A percentile compares a stretch with the other conserved stretches of the same genome.
phyloP scores from a whole-genome alignment of 2,329 filamentous ascomycete genomes.

The Phyllachora maydis region DNA sequence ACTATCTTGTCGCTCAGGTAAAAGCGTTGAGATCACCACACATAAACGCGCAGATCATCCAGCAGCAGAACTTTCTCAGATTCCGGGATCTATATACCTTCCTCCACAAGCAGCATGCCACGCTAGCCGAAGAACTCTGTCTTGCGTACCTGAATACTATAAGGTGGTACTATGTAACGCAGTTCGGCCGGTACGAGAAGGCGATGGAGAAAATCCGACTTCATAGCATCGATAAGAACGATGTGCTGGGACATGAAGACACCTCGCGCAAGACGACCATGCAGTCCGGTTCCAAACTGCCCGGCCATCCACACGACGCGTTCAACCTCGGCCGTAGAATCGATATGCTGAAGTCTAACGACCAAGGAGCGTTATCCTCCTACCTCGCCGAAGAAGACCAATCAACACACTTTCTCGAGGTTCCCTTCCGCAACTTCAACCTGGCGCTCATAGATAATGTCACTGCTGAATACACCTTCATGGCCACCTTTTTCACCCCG shows the following conservation, averaged over 20 bases:
- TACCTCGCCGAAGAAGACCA: conserved; percentile 86
- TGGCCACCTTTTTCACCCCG: conserved; percentile 74
- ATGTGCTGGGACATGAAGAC: conserved; percentile 66
- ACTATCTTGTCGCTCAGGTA: conserved; percentile 86
- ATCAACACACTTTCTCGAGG: conserved; percentile 67
- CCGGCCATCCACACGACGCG: conserved; percentile 54
- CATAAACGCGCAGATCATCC: conserved; percentile 92
- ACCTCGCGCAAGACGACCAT: conserved; percentile 40
- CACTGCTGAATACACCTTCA: conserved; percentile 84
- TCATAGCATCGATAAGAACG: conserved; percentile 63
- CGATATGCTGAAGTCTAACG: conserved; percentile 57
- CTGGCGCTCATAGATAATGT: conserved; percentile 85
- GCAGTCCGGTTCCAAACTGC: conserved; percentile 26
- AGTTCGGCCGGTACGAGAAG: conserved; percentile 74
- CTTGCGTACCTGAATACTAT: conserved; percentile 96
- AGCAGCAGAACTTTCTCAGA: conserved; percentile 74
- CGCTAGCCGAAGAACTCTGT: conserved; percentile 75
- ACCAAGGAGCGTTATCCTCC: conserved; percentile 60
- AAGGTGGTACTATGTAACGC: conserved; percentile 91
- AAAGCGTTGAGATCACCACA: conserved; percentile 85
- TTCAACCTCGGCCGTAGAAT: conserved; percentile 77
- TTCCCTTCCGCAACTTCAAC: conserved; percentile 87
- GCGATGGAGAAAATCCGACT: conserved; percentile 71
- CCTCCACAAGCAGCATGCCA: conserved; percentile 58
- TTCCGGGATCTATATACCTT: conserved; percentile 83